Base-by-base conservation (phyloP, 768 basidiomycete genomes). In the Lentinula lateritia region DNA sequence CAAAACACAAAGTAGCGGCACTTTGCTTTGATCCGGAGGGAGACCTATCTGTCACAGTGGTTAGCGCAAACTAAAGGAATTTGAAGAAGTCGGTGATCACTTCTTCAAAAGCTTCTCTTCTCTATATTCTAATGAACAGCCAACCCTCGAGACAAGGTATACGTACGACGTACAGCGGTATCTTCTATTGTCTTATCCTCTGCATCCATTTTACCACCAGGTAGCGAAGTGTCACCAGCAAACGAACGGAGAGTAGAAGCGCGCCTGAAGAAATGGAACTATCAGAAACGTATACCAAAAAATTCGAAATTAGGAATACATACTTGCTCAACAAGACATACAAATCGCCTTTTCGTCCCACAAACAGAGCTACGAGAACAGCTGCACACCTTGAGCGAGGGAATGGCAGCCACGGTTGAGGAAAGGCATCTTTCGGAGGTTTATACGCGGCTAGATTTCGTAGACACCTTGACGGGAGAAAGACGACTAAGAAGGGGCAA, bases 61-160 rank as follows among this genome's bases (percentile, higher is more conserved):
- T 41, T 16, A 23, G 39, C 23, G 18, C 13, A 5, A 1, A 5
- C 12, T 12, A 28, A 3, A 28, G 28, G 3, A 28, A 28, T 2
- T 28, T 28, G 28, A 28, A 28, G 28, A 28, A 28, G 28, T 28
- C 12, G 23, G 13, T 1, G 61, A 71, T 6, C 60, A 93, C 94
- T 83, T 96, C 94, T 73, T 96, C 94, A 62, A 84, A 94, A 0
- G 93, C 93, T 75, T 95, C 93, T 46, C 93, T 81, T 58, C 94
- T 76, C 93, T 94, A n/a, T 53, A 9, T 16, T 9, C n/a, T 32
- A 45, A 32, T 46, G 9, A 52, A 52, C 16, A 55, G 4, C 6
- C 13, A n/a, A 16, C 9, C 60, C 41, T 36, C 28, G 2, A 36
- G 28, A 48, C n/a, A 34, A 13, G 23, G 32, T 18, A 28, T 23